Conservation (phyloP, 805 yeast genomes). For the Ogataea glucozyma region DNA sequence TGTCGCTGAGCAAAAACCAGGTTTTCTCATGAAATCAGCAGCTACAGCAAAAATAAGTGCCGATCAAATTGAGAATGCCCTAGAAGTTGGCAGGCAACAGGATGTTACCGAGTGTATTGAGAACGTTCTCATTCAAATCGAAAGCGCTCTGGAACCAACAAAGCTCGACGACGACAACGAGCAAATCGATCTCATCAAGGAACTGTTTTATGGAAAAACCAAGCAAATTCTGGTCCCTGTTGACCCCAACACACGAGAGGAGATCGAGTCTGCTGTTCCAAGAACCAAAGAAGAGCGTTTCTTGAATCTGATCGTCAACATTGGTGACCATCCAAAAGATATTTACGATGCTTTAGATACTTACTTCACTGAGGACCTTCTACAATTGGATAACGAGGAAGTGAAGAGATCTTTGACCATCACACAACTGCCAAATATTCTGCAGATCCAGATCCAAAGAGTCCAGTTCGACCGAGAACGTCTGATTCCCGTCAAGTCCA, state of each 20-base stretch:
- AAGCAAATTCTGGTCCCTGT: slow-evolving; percentile 70
- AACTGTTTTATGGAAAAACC: slow-evolving; percentile 81
- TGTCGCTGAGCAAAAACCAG: too few relatives aligned
- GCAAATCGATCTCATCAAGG: slow-evolving; percentile 78
- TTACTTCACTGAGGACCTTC: slow-evolving; percentile 72
- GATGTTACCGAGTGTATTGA: slow-evolving; percentile 98
- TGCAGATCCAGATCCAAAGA: slow-evolving; percentile 92
- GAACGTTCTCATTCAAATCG: slow-evolving; percentile 87
- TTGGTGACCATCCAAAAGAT: slow-evolving; percentile 84
- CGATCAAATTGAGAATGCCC: slow-evolving; percentile 71
- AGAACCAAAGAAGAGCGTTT: slow-evolving; percentile 71
- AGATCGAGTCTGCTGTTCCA: slow-evolving; percentile 29
- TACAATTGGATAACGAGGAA: slow-evolving; percentile 68
- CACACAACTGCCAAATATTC: slow-evolving; percentile 69
- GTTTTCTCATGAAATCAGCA: slow-evolving; percentile 31
- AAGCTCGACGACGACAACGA: slow-evolving; percentile 70
- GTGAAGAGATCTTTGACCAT: slow-evolving; percentile 76
- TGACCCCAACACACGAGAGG: slow-evolving; percentile 32
- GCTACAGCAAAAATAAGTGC: slow-evolving; percentile 44
- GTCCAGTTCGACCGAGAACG: slow-evolving; percentile 82
- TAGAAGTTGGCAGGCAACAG: slow-evolving; percentile 88
- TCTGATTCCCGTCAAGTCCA: slow-evolving; percentile 76
- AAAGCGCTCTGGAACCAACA: slow-evolving; percentile 77
- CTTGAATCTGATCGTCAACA: slow-evolving; percentile 77
- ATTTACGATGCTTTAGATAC: slow-evolving; percentile 89